Base-by-base conservation (phyloP, 2,329 filamentous ascomycete genomes). In the Diaporthe nobilis region DNA sequence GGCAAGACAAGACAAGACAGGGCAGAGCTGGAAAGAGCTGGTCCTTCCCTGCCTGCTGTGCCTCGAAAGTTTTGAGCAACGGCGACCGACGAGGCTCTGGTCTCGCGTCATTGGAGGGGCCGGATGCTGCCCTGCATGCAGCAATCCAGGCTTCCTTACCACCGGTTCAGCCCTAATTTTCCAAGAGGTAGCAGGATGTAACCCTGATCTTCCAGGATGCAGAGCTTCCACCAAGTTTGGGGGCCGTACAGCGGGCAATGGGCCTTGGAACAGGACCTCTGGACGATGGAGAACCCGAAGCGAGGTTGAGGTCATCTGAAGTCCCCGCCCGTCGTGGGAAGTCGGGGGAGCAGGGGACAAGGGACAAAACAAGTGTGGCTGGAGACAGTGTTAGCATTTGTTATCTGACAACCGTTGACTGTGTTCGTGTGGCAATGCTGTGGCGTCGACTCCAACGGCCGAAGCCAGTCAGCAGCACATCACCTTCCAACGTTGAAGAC, bases 131-230 rank as follows among this genome's bases (percentile, higher is more conserved):
- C 51, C 71, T 57, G 68, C 68, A 71, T 55, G 67, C 67, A 71
- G 49, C 34, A 22, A 51, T 44, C 57, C 57, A 53, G 71, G 71
- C 71, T 44, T 65, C 22, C 65, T 71, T n/a, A 74, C 67, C 75
- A 75, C 65, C 75, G 44, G 49, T 72, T 76, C 75, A 76, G 72
- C 75, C 72, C 67, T 76, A 76, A 49, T 68, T 49, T 76, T 63
- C 72, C 75, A 72, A 67, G 22, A 57, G 15, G 6, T 31, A 49
- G 67, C 72, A 75, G 47, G 51, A 58, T 55, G 58, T 68, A 76
- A 73, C 51, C 72, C 57, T 47, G 58, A 61, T 72, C 6, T 44
- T 63, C 61, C 39, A 28, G 58, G 61, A 51, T 34, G 25, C 34
- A 51, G 44, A 61, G 53, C 25, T 25, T 60, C 28, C 55, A 15